Base-by-base conservation (phyloP, 2,329 filamentous ascomycete genomes). In the Pseudogymnoascus sp. region DNA sequence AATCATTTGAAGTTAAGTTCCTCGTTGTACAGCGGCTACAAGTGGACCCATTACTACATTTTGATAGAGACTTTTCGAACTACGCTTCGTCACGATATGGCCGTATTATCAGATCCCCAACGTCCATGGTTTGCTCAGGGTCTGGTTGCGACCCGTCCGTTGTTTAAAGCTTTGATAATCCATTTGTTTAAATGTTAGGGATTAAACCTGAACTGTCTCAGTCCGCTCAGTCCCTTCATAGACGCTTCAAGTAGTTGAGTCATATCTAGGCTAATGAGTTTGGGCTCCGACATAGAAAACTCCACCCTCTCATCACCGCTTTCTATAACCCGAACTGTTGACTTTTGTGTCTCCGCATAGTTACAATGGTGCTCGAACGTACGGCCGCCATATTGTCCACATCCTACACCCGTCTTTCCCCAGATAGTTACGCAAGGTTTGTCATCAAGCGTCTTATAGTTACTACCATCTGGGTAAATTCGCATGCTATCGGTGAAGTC, bases 381-480 rank as follows among this genome's bases (percentile, higher is more conserved):
- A 26, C 58, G 31, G 5, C 44, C 60, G n/a, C 60, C 47, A 29
- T 58, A 41, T 26, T 40, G 50, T 26, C 60, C 60, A 41, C 29
- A 59, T 59, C 47, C 60, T 26, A 59, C 60, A 59, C 44, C 40
- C 5, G 9, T 59, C 44, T 15, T 10, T 40, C 60, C 60, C 60
- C 8, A 59, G 47, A 61, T 61, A 21, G 60, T 61, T 59, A 61
- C 60, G 60, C 60, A 61, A 35, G 44, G 50, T 44, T 59, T 61
- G 35, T 61, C 47, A n/a, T 58, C 60, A 33, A 7, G 24, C 60
- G 47, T 61, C 60, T 40, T 58, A 31, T 59, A 61, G 11, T 44
- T 26, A 33, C 24, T 9, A 11, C 60, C 60, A 29, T 61, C 33
- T 17, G 24, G 31, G 36, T 59, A 61, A 57, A n/a, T 21, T 24